These are phyloP conservation scores for Sequoiadendron giganteum DNA, from an alignment of 75 land plant species.

Conservation along the genomic window DNA sequence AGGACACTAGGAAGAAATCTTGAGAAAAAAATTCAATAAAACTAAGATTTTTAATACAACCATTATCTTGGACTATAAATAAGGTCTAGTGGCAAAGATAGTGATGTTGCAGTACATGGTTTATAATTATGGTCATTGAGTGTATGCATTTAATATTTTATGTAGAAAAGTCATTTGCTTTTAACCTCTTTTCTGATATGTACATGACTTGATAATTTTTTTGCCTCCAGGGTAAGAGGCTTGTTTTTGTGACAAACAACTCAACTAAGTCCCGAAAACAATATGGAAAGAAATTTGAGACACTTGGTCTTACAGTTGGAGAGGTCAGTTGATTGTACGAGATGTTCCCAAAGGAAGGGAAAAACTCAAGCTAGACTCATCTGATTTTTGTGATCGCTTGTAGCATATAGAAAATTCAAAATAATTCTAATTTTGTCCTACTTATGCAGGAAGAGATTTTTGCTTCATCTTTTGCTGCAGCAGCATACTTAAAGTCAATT, in stretches of 20 bases:
- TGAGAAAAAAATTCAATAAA: neutral
- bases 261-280: slow-evolving; percentile 99
- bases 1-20: too few species aligned
- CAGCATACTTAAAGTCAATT: slow-evolving; percentile 93
- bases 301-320: slow-evolving; percentile 78
- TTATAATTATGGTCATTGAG: neutral
- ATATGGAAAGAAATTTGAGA: slow-evolving; percentile 98
- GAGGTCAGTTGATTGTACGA: slow-evolving; percentile 57
- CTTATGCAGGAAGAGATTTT: slow-evolving; percentile 94
- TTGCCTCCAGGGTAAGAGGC: slow-evolving; percentile 76
- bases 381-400: neutral
- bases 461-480: slow-evolving; percentile 99
- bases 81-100: neutral
- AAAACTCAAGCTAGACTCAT: neutral
- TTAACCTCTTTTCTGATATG: slow-evolving; percentile 1
- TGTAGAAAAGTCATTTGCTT: neutral
- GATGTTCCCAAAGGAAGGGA: neutral
- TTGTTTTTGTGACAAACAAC: slow-evolving; percentile 98
- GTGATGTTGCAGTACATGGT: neutral
- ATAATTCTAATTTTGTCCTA: slow-evolving; percentile 12
- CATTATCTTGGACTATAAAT: neutral
- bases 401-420: neutral
- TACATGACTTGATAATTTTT: neutral
- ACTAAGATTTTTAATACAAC: neutral
- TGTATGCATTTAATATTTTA: neutral